These are phyloP conservation scores for Colletotrichum siamense DNA, from an alignment of 2,329 filamentous ascomycete genomes.

Conservation along the genomic window DNA sequence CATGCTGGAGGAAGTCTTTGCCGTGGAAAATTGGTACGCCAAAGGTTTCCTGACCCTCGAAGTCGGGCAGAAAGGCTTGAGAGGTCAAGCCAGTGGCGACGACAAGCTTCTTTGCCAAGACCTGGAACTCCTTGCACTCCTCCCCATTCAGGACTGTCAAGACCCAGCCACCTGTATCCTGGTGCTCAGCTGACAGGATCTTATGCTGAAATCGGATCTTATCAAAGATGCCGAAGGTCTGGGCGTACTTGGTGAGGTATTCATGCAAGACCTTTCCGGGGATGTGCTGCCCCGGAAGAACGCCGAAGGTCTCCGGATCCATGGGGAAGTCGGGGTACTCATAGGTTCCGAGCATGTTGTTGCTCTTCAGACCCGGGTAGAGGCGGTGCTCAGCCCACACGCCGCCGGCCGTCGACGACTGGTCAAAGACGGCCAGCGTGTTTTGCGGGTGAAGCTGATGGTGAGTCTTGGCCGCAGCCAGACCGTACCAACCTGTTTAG, in stretches of 20 bases:
- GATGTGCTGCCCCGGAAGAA: slow-evolving; percentile 52
- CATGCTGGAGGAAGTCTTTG: slow-evolving; percentile 48
- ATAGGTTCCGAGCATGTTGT: slow-evolving; percentile 76
- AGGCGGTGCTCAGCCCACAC: slow-evolving; percentile 72
- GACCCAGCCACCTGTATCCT: slow-evolving; percentile 45
- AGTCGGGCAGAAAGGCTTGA: slow-evolving; percentile 49
- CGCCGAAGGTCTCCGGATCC: slow-evolving; percentile 56
- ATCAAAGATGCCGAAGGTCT: slow-evolving; percentile 45
- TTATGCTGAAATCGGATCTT: slow-evolving; percentile 45
- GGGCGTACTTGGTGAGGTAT: slow-evolving; percentile 52
- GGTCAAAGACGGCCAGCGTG: slow-evolving; percentile 64
- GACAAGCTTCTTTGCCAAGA: slow-evolving; percentile 53
- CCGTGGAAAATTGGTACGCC: slow-evolving; percentile 54
- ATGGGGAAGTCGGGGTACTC: slow-evolving; percentile 80
- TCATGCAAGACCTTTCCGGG: slow-evolving; percentile 50
- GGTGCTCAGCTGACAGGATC: slow-evolving; percentile 48
- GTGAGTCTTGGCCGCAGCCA: slow-evolving; percentile 67
- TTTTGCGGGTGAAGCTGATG: slow-evolving; percentile 62
- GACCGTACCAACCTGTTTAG: slow-evolving; percentile 54
- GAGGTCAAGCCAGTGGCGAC: slow-evolving; percentile 63
- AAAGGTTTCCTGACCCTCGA: slow-evolving; percentile 52
- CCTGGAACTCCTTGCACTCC: slow-evolving; percentile 22
- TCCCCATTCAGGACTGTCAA: slow-evolving; percentile 33
- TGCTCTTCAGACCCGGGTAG: slow-evolving; percentile 73
- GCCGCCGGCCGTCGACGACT: slow-evolving; percentile 64